Base-by-base conservation (phyloP, 2,329 filamentous ascomycete species). In the Arthrobotrys iridis region DNA sequence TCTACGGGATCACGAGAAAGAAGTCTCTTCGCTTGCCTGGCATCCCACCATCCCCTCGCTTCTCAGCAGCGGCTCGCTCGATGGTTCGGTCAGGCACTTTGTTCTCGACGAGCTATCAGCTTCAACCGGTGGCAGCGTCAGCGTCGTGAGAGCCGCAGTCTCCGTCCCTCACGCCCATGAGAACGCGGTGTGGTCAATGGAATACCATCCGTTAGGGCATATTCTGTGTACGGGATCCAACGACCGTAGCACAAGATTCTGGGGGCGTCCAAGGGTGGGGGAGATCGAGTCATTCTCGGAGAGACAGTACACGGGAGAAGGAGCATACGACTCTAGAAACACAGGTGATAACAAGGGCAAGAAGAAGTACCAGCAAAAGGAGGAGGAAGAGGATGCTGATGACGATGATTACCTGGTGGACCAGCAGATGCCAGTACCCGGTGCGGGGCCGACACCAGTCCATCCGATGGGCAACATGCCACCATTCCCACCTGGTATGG, bases 141-240 rank as follows among this genome's bases (percentile, higher is more conserved):
- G 97, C 82, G 91, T 93, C n/a, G 92, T 99, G 76, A 92, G 92
- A 81, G 95, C 95, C 1, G 93, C 93, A 2, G 94, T 98, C 84
- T 91, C 89, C 80, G 84, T 97, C 30, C 88, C 91, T 5, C 94
- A 90, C 80, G 95, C 95, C 0, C 95, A 99, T 82, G 92, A 96
- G 79, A 96, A 93, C 81, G 93, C 93, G 15, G 95, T 99, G 77
- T 99, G 95, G 95, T 96, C 93, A 15, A 87, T 99, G 57, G 93
- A 97, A 84, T 99, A 95, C 93, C 95, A 99, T 81, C 95, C 95
- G 0, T 86, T 98, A 0, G 95, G 95, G 26, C 95, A 99, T 81
- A 94, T 99, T 77, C 87, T 99, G 5, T 93, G 93, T 0, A 96
- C 94, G 1, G 95, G 95, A 10, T 97, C 93, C 8, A 98, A 99